Evolutionary conservation across 1,139 yeast species (phyloP).

Genomic region (Suhomyces yuchorum): DNA sequence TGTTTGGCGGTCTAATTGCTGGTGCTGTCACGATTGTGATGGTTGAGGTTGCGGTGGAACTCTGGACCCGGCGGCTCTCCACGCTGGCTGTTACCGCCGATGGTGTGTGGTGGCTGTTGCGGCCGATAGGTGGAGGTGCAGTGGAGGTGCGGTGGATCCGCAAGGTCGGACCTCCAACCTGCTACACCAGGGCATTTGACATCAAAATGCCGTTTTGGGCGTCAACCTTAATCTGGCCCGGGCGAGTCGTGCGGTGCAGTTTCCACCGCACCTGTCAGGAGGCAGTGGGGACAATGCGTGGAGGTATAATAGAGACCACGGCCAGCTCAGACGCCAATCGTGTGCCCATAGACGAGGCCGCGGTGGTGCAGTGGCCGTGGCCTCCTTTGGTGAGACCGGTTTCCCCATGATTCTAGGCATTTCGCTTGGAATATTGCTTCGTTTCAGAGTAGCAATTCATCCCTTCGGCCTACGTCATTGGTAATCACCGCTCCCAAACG

Average conservation of each 20-base stretch:
- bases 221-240: neutral
- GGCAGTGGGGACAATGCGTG: too few relatives aligned
- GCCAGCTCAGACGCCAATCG: too few relatives aligned
- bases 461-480: constrained; percentile 5
- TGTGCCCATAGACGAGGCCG: too few relatives aligned
- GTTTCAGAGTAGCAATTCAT: constrained; percentile 1
- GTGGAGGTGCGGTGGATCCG: too few relatives aligned
- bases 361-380: too few relatives aligned
- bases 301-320: neutral
- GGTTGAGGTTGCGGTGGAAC: neutral
- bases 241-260: neutral
- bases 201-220: neutral
- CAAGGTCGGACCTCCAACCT: neutral
- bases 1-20: neutral
- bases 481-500: constrained; percentile 1
- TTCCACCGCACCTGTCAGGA: neutral
- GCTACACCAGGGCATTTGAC: neutral
- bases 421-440: neutral
- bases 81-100: too few relatives aligned
- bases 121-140: too few relatives aligned
- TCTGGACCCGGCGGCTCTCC: too few relatives aligned
- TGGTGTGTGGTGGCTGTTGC: too few relatives aligned
- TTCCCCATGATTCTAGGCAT: neutral
- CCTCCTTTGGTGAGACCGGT: too few relatives aligned
- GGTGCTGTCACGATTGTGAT: neutral